A percentile compares a stretch with the other conserved stretches of the same genome.
Conservation (phyloP, 805 yeast genomes). For the Yarrowia yakushimensis region DNA sequence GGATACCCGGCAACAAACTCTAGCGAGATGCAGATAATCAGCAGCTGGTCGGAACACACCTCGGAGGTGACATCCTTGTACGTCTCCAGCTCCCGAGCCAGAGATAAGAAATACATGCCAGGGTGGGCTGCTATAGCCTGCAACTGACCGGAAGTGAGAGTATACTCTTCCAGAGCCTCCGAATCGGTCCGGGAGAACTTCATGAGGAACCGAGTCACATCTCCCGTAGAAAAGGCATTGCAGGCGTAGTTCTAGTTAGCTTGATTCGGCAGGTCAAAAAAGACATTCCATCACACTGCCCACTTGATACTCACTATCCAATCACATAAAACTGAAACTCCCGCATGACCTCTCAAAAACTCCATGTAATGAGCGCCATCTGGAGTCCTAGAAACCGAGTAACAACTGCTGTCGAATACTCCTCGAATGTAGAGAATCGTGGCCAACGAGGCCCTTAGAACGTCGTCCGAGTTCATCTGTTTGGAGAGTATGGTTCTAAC, state of each 20-base stretch:
- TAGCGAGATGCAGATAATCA: neutral
- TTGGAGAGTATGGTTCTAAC: too few species aligned
- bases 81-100: neutral
- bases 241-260: slow-evolving; percentile 18
- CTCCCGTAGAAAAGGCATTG: neutral
- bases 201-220: neutral
- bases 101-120: neutral
- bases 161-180: neutral
- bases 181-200: neutral
- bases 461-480: neutral
- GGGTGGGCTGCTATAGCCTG: neutral
- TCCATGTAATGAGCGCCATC: neutral
- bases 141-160: neutral
- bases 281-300: too few species aligned
- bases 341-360: neutral
- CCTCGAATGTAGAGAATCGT: slow-evolving; percentile 17
- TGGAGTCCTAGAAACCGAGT: neutral
- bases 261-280: too few species aligned
- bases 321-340: neutral
- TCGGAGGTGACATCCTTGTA: neutral
- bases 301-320: slow-evolving; percentile 10
- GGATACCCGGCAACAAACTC: slow-evolving; percentile 7
- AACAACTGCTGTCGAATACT: neutral
- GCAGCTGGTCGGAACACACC: neutral
- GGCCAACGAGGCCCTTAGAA: neutral